Evolutionary conservation across 2,329 filamentous ascomycete species (phyloP).

Genomic region (Aspergillus alliaceus): DNA sequence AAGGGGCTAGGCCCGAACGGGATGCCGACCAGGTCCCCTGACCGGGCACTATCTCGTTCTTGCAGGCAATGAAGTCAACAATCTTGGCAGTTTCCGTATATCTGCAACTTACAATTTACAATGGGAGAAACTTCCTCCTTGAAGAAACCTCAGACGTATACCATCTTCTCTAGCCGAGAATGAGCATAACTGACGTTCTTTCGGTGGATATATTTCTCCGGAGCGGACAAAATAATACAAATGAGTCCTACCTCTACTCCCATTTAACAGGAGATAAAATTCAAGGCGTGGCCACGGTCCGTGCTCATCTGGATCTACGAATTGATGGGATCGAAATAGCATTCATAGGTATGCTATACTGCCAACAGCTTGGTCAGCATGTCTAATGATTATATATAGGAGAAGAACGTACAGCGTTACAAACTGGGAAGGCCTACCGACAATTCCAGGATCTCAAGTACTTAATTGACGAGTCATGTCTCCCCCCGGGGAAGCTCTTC

Average conservation of each 20-base stretch:
- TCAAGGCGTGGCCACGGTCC: constrained; percentile 5
- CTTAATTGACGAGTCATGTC: neutral
- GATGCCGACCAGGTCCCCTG: neutral
- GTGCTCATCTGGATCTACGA: constrained; percentile 1
- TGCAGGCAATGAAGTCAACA: neutral
- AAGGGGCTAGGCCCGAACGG: neutral
- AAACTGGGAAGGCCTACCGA: constrained; percentile 4
- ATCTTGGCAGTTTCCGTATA: neutral
- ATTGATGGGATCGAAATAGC: constrained; percentile 8
- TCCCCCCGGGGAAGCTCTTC: constrained; percentile 7
- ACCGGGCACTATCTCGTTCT: neutral
- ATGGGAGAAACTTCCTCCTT: neutral
- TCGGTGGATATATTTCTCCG: neutral
- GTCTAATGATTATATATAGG: constrained; percentile 3
- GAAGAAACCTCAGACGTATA: too few relatives aligned
- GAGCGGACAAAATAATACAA: neutral
- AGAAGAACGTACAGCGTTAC: constrained; percentile 7
- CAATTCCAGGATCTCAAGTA: constrained; percentile 8
- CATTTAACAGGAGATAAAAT: constrained; percentile 10
- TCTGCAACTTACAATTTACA: neutral
- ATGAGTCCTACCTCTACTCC: constrained; percentile 2
- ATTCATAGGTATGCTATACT: constrained; percentile 1
- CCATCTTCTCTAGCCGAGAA: neutral
- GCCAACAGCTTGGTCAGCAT: rapidly evolving
- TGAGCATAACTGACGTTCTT: neutral